Evolutionary conservation across 805 yeast genomes (phyloP).

Genomic region (Tetrapisispora pingtungensis): DNA sequence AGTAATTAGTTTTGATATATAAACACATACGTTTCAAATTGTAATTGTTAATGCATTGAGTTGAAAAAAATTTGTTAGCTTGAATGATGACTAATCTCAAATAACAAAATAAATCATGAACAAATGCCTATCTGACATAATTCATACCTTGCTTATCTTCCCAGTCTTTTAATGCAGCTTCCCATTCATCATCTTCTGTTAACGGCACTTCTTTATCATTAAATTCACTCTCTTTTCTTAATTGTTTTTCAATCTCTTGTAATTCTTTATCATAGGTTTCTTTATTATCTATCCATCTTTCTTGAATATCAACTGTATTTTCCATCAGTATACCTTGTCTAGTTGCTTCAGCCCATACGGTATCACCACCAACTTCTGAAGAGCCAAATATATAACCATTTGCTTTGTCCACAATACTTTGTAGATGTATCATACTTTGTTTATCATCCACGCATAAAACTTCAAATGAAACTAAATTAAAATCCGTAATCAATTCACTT

Average conservation of each 20-base stretch:
- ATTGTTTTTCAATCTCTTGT: slow-evolving; percentile 35
- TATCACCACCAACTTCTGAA: slow-evolving; percentile 93
- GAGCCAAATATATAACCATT: slow-evolving; percentile 90
- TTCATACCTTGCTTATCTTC: slow-evolving; percentile 30
- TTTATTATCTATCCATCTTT: slow-evolving; percentile 88
- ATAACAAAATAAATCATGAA: too few species aligned
- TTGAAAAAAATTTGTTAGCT: too few species aligned
- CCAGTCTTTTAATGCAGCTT: slow-evolving; percentile 50
- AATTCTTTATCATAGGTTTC: slow-evolving; percentile 62
- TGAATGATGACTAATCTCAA: too few species aligned
- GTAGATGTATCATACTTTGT: slow-evolving; percentile 74
- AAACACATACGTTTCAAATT: too few species aligned
- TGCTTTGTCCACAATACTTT: slow-evolving; percentile 76
- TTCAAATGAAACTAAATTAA: slow-evolving; percentile 76
- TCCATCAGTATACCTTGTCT: slow-evolving; percentile 58
- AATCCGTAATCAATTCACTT: slow-evolving; percentile 78
- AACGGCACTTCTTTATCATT: slow-evolving; percentile 41
- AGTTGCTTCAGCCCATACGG: slow-evolving; percentile 93
- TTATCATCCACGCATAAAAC: slow-evolving; percentile 89
- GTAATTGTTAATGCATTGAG: background rate
- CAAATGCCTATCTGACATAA: background rate
- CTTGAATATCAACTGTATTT: slow-evolving; percentile 61
- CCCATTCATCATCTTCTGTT: slow-evolving; percentile 65
- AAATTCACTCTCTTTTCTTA: slow-evolving; percentile 34
- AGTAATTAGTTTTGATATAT: too few species aligned